These are phyloP conservation scores for Aspergillus pseudonomiae DNA, from an alignment of 2,329 filamentous ascomycete species.

Conservation along the genomic window DNA sequence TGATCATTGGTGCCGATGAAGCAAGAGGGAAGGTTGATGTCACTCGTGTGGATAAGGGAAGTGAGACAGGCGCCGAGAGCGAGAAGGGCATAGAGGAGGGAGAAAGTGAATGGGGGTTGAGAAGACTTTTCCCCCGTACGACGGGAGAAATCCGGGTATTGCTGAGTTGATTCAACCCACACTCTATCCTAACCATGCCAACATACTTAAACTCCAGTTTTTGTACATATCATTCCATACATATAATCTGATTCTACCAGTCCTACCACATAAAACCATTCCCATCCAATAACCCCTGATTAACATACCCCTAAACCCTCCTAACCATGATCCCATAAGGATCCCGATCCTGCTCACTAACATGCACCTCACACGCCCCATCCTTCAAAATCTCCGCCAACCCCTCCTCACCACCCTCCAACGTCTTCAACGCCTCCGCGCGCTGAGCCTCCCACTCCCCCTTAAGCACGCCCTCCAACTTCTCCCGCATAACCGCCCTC, in stretches of 20 bases:
- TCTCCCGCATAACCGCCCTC: slow-evolving; percentile 67
- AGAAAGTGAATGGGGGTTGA: slow-evolving; percentile 44
- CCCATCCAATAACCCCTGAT: background rate
- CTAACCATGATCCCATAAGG: slow-evolving; percentile 75
- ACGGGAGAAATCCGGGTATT: slow-evolving; percentile 66
- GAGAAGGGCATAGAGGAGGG: slow-evolving; percentile 35
- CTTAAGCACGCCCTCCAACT: slow-evolving; percentile 63
- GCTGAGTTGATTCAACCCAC: slow-evolving; percentile 50
- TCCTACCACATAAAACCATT: background rate
- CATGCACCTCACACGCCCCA: slow-evolving; percentile 64
- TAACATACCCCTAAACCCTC: slow-evolving; percentile 10
- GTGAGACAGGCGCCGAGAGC: slow-evolving; percentile 27
- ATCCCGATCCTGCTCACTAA: slow-evolving; percentile 82
- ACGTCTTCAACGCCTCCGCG: slow-evolving; percentile 42
- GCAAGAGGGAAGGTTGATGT: slow-evolving; percentile 40
- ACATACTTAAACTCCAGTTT: background rate
- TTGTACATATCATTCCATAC: background rate
- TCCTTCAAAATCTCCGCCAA: slow-evolving; percentile 55
- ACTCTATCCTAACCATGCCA: background rate
- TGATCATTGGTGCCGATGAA: slow-evolving; percentile 63
- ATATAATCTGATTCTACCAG: background rate
- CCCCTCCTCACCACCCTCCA: slow-evolving; percentile 36
- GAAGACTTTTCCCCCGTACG: slow-evolving; percentile 65
- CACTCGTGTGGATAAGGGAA: slow-evolving; percentile 27
- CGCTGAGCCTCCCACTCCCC: slow-evolving; percentile 57